Evolutionary conservation across 2,329 filamentous ascomycete genomes (phyloP).

Genomic region (Thermothelomyces thermophilus): DNA sequence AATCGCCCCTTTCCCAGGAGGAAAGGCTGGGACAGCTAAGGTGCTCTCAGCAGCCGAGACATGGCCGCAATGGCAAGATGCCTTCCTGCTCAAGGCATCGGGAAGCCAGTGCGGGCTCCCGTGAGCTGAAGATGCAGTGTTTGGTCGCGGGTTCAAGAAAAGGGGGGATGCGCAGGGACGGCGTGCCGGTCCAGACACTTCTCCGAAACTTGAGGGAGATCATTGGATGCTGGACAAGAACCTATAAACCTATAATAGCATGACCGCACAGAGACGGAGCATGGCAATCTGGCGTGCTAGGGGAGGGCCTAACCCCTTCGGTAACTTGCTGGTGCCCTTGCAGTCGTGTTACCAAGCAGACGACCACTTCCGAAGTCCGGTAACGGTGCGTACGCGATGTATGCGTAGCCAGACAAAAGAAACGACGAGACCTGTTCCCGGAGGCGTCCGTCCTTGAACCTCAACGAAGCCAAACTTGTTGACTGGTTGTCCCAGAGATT

Average conservation of each 20-base stretch:
- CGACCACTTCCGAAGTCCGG: neutral
- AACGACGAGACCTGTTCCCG: neutral
- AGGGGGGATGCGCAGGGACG: too few relatives aligned
- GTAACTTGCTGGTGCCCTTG: constrained; percentile 5
- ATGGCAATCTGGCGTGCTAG: constrained; percentile 5
- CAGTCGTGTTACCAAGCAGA: constrained; percentile 9
- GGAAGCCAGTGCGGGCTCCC: constrained; percentile 3
- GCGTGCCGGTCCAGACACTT: too few relatives aligned
- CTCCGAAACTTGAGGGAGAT: too few relatives aligned
- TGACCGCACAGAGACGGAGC: constrained; percentile 3
- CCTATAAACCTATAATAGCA: too few relatives aligned
- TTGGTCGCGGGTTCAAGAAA: neutral
- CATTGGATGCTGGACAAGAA: too few relatives aligned
- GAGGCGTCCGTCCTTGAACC: neutral
- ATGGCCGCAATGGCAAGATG: constrained; percentile 1
- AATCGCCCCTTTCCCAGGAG: constrained; percentile 3
- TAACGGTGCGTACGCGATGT: neutral
- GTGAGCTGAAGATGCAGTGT: neutral
- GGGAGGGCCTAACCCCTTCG: constrained; percentile 4
- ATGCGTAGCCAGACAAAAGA: neutral
- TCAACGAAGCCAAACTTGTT: too few relatives aligned
- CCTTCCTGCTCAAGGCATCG: neutral
- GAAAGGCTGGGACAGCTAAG: neutral
- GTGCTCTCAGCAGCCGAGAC: neutral
- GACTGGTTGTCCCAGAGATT: neutral